Evolutionary conservation across 2,329 filamentous ascomycete species (phyloP), one percentile per base, ranked within the genome.

Genomic region (Fusarium coicis): DNA sequence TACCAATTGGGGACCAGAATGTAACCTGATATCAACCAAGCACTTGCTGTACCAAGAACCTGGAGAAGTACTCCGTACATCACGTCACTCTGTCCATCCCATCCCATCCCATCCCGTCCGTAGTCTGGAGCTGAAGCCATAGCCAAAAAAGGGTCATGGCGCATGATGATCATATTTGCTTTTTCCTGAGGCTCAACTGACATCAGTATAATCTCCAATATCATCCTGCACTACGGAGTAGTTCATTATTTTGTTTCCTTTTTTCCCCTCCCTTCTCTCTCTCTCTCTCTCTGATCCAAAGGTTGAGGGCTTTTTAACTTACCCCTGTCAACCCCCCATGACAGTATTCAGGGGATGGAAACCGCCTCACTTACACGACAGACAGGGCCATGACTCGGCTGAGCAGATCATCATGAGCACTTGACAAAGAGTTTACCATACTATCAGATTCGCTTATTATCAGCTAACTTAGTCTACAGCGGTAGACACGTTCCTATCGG

Each of bases 381-480:
- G 61, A 64, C 59, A 67, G 66, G 52, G 52, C 62, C 70, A 74
- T 73, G 70, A 68, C 70, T 73, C 70, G 66, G 69, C 69, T 37
- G 61, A 68, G 54, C 66, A 55, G 54, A 66, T 34, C 57, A 46
- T 49, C 28, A 49, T 37, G 16, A 68, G 37, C 63, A 46, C 63
- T 68, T 52, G 49, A 65, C 55, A 64, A 44, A 39, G 32, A 52
- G 39, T 23, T 59, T 30, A 44, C 42, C 46, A 59, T 39, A 36
- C 39, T 46, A 56, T 34, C 42, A 57, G 53, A 49, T 64, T 64
- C 64, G 53, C 67, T 54, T 54, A 28, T 28, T 40, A 12, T 50
- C 44, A 36, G 30, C 30, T 12, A 34, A 34, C 32, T 34, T 34
- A 21, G 37, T 21, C 37, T 34, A 34, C 30, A 52, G n/a, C n/a